Evolutionary conservation across 1,139 yeast species (phyloP).

Genomic region (Lodderomyces theae): DNA sequence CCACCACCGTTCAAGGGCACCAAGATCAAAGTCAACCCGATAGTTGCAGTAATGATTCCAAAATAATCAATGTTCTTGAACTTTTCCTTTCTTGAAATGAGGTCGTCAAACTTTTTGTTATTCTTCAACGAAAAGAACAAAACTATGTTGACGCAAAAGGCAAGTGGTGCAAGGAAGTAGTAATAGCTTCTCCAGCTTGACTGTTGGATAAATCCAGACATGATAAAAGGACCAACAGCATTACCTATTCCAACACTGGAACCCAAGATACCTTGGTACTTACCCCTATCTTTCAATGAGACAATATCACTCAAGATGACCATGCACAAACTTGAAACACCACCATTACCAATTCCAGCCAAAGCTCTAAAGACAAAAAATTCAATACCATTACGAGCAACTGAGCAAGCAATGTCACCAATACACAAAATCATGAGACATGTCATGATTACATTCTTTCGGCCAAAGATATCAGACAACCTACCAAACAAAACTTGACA

Average conservation of each 20-base stretch:
- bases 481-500: constrained; percentile 47
- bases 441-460: constrained; percentile 35
- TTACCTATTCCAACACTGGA: constrained; percentile 55
- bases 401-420: constrained; percentile 43
- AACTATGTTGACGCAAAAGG: constrained; percentile 25
- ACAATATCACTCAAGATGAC: constrained; percentile 44
- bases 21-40: constrained; percentile 43
- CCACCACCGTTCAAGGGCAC: constrained; percentile 60
- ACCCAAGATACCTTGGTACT: constrained; percentile 49
- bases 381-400: constrained; percentile 38
- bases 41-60: constrained; percentile 46
- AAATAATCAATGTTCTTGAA: constrained; percentile 45
- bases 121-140: constrained; percentile 27
- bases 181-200: constrained; percentile 53
- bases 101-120: constrained; percentile 20
- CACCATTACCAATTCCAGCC: constrained; percentile 48
- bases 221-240: constrained; percentile 54
- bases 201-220: constrained; percentile 46
- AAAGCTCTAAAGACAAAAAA: constrained; percentile 43
- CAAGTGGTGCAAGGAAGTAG: constrained; percentile 46
- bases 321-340: constrained; percentile 41
- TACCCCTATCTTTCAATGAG: constrained; percentile 42
- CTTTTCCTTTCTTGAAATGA: constrained; percentile 28
- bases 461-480: constrained; percentile 43
- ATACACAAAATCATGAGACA: constrained; percentile 30